A percentile compares a stretch with the other conserved stretches of the same genome.
Evolutionary conservation across 495 filamentous ascomycete species (phyloP).

Genomic region (Aspergillus nidulans): DNA sequence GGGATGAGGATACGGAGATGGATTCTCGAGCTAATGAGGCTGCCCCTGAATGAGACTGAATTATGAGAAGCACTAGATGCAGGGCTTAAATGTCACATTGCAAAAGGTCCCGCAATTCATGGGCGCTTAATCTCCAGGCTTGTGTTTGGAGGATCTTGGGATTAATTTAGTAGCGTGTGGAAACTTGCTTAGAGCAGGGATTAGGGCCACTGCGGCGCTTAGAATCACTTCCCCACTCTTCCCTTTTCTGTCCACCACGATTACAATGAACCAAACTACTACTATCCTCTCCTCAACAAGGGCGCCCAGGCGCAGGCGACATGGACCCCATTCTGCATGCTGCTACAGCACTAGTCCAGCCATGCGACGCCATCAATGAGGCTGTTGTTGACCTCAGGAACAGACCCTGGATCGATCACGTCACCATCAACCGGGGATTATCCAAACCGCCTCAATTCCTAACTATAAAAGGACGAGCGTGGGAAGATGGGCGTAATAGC

Average conservation of each 20-base stretch:
- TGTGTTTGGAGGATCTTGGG: no score
- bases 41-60: no score
- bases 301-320: slow-evolving; percentile 50
- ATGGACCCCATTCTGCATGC: slow-evolving; percentile 55
- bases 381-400: slow-evolving; percentile 19
- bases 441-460: slow-evolving; percentile 31
- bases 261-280: slow-evolving; percentile 46
- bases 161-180: no score
- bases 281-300: slow-evolving; percentile 48
- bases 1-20: no score
- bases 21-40: no score
- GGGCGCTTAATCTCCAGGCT: no score
- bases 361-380: slow-evolving; percentile 39
- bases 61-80: no score
- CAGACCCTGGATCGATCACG: slow-evolving; percentile 9
- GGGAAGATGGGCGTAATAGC: no score
- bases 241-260: slow-evolving; percentile 55
- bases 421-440: slow-evolving; percentile 20
- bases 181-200: no score
- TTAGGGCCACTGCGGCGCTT: no score
- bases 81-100: no score
- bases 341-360: slow-evolving; percentile 35
- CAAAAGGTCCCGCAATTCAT: no score
- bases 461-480: slow-evolving; percentile 26
- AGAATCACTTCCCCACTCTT: slow-evolving; percentile 41